Evolutionary conservation across 1,284 basidiomycete species (phyloP), one percentile per base, ranked within the genome.

Genomic region (Melanopsichium pennsylvanicum): DNA sequence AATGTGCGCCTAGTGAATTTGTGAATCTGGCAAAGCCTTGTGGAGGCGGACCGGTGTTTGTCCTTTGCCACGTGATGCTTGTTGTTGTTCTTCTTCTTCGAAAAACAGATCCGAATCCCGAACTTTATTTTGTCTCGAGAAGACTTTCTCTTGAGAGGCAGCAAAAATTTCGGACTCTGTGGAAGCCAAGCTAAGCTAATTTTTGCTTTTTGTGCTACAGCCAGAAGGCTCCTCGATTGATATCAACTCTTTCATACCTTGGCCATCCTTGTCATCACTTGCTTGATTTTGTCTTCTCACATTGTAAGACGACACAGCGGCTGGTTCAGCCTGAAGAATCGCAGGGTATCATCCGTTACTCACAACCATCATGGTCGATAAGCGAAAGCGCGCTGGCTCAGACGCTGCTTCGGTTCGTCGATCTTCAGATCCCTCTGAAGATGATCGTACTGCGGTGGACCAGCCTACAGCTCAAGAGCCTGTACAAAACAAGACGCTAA

Each of bases 371-470:
- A 64, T 67, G 63, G 47, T 44, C 22, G 57, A 56, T 40, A 67
- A 67, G 35, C 57, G 63, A 9, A 67, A 56, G 26, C 55, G 63
- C 4, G 47, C 57, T 21, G 52, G 41, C 43, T 67, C 57, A 5
- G 57, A 67, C 44, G 51, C 57, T 2, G 57, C 51, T 13, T 52
- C 62, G 29, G 40, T 34, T 16, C 44, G 44, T 36, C 37, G 34
- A 33, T 45, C 50, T 23, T 52, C 55, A 22, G 55, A 58, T 26
- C 45, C 35, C 9, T 63, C 48, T 2, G 44, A 57, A 23, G 52
- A 52, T 29, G 61, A 57, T 44, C 49, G 42, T n/a, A 25, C 31
- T 16, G 43, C 29, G 8, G 31, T 45, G 10, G 29, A 45, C 13
- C 35, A 32, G n/a, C 23, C 44, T 5, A 44, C 15, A 31, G 39